Percentiles rank a stretch among this genome's conserved stretches.
These are phyloP conservation scores for Larix sibirica DNA, from an alignment of 83 land plant genomes.

Conservation along the genomic window DNA sequence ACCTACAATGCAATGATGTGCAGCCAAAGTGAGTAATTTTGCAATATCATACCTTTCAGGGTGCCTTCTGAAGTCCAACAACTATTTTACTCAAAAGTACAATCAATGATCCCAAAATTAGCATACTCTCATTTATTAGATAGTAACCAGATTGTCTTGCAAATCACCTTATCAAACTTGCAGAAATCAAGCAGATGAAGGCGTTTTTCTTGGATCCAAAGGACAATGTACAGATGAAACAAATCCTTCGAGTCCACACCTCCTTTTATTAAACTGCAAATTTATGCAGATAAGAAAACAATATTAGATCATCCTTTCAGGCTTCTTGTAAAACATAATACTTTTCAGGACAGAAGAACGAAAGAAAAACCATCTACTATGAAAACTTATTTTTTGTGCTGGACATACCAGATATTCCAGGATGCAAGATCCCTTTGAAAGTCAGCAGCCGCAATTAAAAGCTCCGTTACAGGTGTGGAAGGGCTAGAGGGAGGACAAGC, in stretches of 20 bases:
- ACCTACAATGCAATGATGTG: constrained; percentile 44
- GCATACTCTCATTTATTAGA: not conserved
- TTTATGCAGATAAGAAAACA: not conserved
- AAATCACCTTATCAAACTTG: constrained; percentile 83
- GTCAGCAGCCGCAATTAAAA: constrained; percentile 82
- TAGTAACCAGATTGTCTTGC: not conserved
- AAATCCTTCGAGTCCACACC: constrained; percentile 85
- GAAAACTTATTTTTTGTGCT: not conserved
- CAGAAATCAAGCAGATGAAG: constrained; percentile 86
- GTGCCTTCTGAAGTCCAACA: not conserved
- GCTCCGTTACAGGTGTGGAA: constrained; percentile 75
- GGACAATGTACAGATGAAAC: constrained; percentile 80
- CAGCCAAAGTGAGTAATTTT: not conserved
- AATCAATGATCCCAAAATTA: not conserved
- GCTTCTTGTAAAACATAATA: not conserved
- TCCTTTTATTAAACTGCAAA: constrained; percentile 73
- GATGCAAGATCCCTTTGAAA: constrained; percentile 83
- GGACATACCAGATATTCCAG: constrained; percentile 81
- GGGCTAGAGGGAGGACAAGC: constrained; percentile 95
- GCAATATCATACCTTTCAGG: not conserved
- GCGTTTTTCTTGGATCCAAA: constrained; percentile 93
- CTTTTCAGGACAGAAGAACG: not conserved
- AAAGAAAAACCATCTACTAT: not conserved
- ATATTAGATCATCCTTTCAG: not conserved
- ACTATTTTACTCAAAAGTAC: not conserved